Conservation (phyloP, 2,329 filamentous ascomycete species). For the Hypoxylon sp. region DNA sequence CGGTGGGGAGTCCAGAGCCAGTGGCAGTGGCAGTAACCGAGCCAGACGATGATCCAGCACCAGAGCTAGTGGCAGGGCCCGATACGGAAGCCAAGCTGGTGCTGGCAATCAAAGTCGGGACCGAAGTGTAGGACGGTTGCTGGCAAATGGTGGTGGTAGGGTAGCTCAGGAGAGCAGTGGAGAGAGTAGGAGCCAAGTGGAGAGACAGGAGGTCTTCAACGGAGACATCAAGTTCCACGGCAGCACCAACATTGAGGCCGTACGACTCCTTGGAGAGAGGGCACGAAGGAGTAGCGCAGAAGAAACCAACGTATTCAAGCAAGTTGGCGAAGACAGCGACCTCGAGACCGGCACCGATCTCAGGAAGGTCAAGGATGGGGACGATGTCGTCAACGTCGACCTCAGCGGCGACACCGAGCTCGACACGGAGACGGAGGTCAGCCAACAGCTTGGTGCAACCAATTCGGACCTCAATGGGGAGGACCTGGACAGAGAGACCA, state of each 20-base stretch:
- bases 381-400: conserved; percentile 50
- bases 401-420: conserved; percentile 58
- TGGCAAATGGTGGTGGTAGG: conserved; percentile 57
- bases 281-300: conserved; percentile 56
- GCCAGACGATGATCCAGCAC: conserved; percentile 2
- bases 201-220: conserved; percentile 56
- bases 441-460: conserved; percentile 63
- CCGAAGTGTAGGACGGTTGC: conserved; percentile 41
- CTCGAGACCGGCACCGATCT: conserved; percentile 59
- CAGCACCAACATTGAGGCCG: conserved; percentile 58
- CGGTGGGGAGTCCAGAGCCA: conserved; percentile 21
- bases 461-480: conserved; percentile 60
- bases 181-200: conserved; percentile 57
- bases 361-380: conserved; percentile 49
- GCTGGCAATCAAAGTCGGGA: conserved; percentile 33
- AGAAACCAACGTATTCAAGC: conserved; percentile 64
- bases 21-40: conserved; percentile 20
- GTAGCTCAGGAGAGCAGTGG: conserved; percentile 56
- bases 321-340: conserved; percentile 65
- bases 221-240: conserved; percentile 52
- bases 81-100: conserved; percentile 23
- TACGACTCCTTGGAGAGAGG: conserved; percentile 56
- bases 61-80: conserved; percentile 18
- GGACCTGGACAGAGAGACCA: conserved; percentile 62
- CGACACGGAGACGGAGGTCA: conserved; percentile 64